These are phyloP conservation scores for Penicillium janthinellum DNA, from an alignment of 2,329 filamentous ascomycete species.

Conservation along the genomic window DNA sequence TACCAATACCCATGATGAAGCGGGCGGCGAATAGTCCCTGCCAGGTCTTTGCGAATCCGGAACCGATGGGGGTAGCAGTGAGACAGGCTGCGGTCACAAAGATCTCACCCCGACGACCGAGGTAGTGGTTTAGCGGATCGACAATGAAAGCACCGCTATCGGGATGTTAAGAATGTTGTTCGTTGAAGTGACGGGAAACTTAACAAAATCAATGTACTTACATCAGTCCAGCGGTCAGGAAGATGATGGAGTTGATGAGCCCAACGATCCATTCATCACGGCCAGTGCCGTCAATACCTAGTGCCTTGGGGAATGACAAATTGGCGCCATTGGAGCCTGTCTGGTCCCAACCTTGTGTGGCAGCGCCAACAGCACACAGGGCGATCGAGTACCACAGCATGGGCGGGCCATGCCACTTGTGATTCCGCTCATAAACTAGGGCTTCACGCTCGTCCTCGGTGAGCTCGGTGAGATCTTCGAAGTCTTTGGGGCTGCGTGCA, in stretches of 20 bases:
- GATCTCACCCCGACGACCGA: conserved; percentile 65
- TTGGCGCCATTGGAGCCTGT: conserved; percentile 58
- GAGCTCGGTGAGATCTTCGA: conserved; percentile 39
- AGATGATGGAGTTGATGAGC: conserved; percentile 62
- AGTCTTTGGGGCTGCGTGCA: conserved; percentile 30
- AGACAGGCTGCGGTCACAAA: conserved; percentile 64
- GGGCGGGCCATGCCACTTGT: conserved; percentile 51
- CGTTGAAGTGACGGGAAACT: conserved; percentile 22
- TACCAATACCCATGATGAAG: conserved; percentile 61
- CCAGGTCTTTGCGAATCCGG: conserved; percentile 62
- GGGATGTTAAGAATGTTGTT: background rate
- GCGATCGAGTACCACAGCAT: conserved; percentile 52
- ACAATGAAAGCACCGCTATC: conserved; percentile 62
- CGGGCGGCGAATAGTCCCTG: conserved; percentile 56
- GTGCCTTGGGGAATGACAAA: conserved; percentile 49
- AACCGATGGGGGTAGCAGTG: conserved; percentile 67
- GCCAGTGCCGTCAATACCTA: conserved; percentile 44
- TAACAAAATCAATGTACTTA: conserved; percentile 45
- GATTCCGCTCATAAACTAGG: conserved; percentile 47
- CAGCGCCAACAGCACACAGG: conserved; percentile 52
- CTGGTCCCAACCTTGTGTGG: conserved; percentile 56
- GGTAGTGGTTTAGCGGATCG: conserved; percentile 61
- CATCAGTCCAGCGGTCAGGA: conserved; percentile 30
- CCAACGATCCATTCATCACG: conserved; percentile 62
- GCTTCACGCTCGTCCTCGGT: conserved; percentile 44